Conservation (phyloP, 2,329 filamentous ascomycete species). For the Clonostachys chloroleuca region DNA sequence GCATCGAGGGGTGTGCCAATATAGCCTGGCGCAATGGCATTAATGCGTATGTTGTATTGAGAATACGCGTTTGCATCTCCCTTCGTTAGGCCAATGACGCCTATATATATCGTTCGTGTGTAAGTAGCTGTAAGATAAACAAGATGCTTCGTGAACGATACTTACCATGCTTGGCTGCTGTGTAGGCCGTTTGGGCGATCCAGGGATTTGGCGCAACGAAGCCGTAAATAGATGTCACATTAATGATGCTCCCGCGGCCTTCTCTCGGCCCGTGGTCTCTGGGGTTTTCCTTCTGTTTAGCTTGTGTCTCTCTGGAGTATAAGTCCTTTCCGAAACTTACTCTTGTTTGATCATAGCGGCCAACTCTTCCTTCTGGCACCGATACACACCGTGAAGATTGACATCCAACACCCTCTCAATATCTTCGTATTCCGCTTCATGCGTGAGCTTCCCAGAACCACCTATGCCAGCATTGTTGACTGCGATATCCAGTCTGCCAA, state of each 20-base stretch:
- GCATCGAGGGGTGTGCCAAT: conserved; percentile 2
- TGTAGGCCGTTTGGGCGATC: conserved; percentile 39
- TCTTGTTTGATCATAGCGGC: conserved; percentile 46
- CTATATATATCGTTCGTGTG: neutral
- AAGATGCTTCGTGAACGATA: neutral
- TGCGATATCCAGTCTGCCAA: conserved; percentile 50
- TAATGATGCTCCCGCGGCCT: conserved; percentile 48
- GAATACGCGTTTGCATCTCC: conserved; percentile 3
- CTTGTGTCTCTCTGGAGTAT: neutral
- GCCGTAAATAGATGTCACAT: conserved; percentile 48
- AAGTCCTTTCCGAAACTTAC: conserved; percentile 10
- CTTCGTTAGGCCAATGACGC: conserved; percentile 5
- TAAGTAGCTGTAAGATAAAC: neutral
- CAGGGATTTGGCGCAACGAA: conserved; percentile 29
- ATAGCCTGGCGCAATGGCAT: conserved; percentile 4
- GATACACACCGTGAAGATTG: conserved; percentile 52
- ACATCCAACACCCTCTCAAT: conserved; percentile 46
- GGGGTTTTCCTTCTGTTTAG: too few relatives aligned
- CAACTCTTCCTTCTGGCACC: conserved; percentile 50
- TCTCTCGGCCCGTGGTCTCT: conserved; percentile 27
- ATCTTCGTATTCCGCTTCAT: conserved; percentile 38
- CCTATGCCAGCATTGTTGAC: conserved; percentile 51
- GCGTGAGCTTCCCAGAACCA: conserved; percentile 32
- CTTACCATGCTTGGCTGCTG: conserved; percentile 44
- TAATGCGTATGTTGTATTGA: conserved; percentile 4